Base-by-base conservation (phyloP, 768 basidiomycete species). In the Mrakia gelida region DNA sequence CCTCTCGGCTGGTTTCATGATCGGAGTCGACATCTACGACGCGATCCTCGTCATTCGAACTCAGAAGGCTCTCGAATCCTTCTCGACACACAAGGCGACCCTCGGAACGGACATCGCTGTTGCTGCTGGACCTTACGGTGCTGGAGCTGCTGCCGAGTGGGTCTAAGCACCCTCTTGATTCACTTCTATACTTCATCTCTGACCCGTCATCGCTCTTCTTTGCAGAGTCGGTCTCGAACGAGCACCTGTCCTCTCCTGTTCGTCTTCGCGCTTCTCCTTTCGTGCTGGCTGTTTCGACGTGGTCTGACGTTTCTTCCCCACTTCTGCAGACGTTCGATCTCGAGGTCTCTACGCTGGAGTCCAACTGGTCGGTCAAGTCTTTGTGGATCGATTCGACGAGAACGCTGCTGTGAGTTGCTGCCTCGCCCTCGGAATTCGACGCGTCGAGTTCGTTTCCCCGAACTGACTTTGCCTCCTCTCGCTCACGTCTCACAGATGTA, bases 1-100 rank as follows among this genome's bases (percentile, higher is more conserved):
- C 74, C 73, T 84, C 5, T 81, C 84, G 0, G 79, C 84, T 0
- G 84, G 84, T 75, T 84, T 85, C 78, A 80, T 85, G 62, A 73
- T 84, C 59, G 84, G 84, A 18, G 79, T 84, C 23, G 84, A 85
- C 77, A 82, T 85, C 34, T 85, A 83, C 79, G 84, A 85, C 75
- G 82, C 82, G 32, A 81, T 85, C 67, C 82, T 85, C 21, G 80
- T 85, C 68, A 83, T 85, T 23, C 81, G 84, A 32, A 81, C 83
- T 4, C 81, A 82, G 80, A 75, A 81, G 56, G 84, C 84, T 0
- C 79, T 85, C 34, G 82, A 84, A 70, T 82, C 82, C 2, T 85
- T 85, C 78, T 77, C 75, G 30, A 82, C 82, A 11, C 84, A 85
- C 79, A 85, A 85, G 68, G 82, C 71, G 0, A 77, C 76, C 5